Conservation (phyloP, 2,329 filamentous ascomycete species). For the Raffaelea ambrosiae region DNA sequence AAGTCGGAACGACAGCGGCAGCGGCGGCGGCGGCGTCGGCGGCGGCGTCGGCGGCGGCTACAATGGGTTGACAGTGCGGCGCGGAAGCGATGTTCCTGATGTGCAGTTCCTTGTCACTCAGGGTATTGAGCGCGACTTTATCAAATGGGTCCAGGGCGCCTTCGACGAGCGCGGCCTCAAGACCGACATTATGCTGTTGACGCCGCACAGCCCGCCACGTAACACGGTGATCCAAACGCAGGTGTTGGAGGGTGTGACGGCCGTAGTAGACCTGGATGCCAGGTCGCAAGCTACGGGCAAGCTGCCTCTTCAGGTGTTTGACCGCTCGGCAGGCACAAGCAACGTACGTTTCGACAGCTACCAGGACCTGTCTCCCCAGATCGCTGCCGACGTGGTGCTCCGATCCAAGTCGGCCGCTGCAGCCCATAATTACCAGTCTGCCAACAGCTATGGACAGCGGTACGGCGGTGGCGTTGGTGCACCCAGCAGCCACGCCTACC, state of each 20-base stretch:
- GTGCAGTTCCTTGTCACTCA: conserved; percentile 80
- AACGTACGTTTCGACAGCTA: conserved; percentile 86
- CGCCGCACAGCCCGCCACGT: conserved; percentile 61
- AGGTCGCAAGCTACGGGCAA: conserved; percentile 61
- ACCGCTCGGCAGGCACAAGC: conserved; percentile 63
- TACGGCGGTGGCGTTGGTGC: not conserved
- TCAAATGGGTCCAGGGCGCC: conserved; percentile 70
- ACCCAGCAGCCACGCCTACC: not conserved
- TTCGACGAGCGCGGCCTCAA: conserved; percentile 66
- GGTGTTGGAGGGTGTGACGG: conserved; percentile 80
- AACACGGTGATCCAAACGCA: conserved; percentile 75
- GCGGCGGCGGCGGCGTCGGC: too few species aligned
- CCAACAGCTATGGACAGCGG: conserved; percentile 10
- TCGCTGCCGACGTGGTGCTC: conserved; percentile 73
- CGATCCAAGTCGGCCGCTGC: conserved; percentile 49
- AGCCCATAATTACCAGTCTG: conserved; percentile 17
- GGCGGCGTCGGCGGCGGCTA: too few species aligned
- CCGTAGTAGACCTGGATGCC: conserved; percentile 68
- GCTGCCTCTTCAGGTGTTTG: conserved; percentile 77
- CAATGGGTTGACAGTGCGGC: conserved; percentile 33
- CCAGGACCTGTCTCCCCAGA: conserved; percentile 66
- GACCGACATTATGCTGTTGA: conserved; percentile 72
- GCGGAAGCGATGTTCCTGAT: conserved; percentile 71
- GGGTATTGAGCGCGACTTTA: conserved; percentile 69
- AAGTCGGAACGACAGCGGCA: conserved; percentile 46